phyloP scores from a whole-genome alignment of 2,329 filamentous ascomycete genomes.

The Helotiales sp. region DNA sequence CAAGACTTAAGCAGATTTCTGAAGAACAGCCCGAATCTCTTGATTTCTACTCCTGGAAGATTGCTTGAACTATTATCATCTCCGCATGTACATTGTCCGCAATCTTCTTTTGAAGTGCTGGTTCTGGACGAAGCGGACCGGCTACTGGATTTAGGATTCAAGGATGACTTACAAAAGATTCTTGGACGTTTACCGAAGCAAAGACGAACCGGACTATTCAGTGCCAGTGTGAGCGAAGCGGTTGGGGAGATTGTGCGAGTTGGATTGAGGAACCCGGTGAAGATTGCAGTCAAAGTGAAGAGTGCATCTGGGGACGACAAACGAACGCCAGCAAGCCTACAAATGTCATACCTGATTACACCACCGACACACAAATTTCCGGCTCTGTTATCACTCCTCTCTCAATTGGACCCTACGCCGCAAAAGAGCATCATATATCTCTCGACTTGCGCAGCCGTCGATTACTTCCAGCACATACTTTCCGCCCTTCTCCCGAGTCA shows the following conservation, averaged over 20 bases:
- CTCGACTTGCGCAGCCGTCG: slow-evolving; percentile 91
- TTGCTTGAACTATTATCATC: slow-evolving; percentile 87
- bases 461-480: slow-evolving; percentile 87
- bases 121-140: slow-evolving; percentile 95
- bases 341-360: slow-evolving; percentile 82
- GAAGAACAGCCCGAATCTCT: slow-evolving; percentile 81
- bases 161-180: slow-evolving; percentile 86
- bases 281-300: slow-evolving; percentile 92
- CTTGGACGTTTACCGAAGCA: slow-evolving; percentile 88
- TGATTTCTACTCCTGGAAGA: slow-evolving; percentile 89
- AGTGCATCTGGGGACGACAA: slow-evolving; percentile 78
- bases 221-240: slow-evolving; percentile 93
- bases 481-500: slow-evolving; percentile 71
- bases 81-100: slow-evolving; percentile 83
- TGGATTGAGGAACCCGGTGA: slow-evolving; percentile 90
- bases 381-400: slow-evolving; percentile 71
- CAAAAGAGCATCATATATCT: slow-evolving; percentile 90
- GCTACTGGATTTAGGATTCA: slow-evolving; percentile 91
- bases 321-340: slow-evolving; percentile 87
- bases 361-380: slow-evolving; percentile 82
- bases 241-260: slow-evolving; percentile 92
- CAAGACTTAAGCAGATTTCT: slow-evolving; percentile 89
- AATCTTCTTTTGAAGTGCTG: slow-evolving; percentile 88
- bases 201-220: slow-evolving; percentile 89
- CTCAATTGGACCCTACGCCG: slow-evolving; percentile 71